These are phyloP conservation scores for Mycena rosella DNA, from an alignment of 768 basidiomycete species.

Conservation along the genomic window DNA sequence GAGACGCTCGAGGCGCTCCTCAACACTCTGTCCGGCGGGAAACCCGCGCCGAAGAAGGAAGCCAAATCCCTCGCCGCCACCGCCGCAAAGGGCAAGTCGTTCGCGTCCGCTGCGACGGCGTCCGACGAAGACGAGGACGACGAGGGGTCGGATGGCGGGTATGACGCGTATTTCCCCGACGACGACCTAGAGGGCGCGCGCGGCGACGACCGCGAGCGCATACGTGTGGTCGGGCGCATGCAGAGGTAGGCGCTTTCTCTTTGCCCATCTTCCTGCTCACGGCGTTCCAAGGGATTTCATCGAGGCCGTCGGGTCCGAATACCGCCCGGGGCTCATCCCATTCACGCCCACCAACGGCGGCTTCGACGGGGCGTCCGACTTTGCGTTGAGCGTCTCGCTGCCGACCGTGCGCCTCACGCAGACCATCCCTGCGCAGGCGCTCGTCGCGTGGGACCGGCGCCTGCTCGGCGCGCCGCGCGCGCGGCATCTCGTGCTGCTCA, in stretches of 20 bases:
- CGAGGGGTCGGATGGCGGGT: slow-evolving; percentile 50
- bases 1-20: slow-evolving; percentile 61
- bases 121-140: slow-evolving; percentile 52
- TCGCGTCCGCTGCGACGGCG: slow-evolving; percentile 31
- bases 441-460: slow-evolving; percentile 81
- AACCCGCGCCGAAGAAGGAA: neutral
- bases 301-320: slow-evolving; percentile 63
- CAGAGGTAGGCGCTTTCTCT: slow-evolving; percentile 11
- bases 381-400: slow-evolving; percentile 63
- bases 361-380: neutral
- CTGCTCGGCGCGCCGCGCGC: slow-evolving; percentile 62
- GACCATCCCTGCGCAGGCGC: slow-evolving; percentile 70
- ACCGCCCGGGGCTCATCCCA: slow-evolving; percentile 68
- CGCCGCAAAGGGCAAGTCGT: slow-evolving; percentile 36
- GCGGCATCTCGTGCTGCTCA: slow-evolving; percentile 74
- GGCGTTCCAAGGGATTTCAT: slow-evolving; percentile 59
- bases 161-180: slow-evolving; percentile 54
- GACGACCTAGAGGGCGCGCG: slow-evolving; percentile 35
- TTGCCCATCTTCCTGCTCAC: neutral
- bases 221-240: slow-evolving; percentile 41
- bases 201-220: slow-evolving; percentile 43
- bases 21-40: slow-evolving; percentile 43
- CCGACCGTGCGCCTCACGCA: slow-evolving; percentile 64
- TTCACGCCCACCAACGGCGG: slow-evolving; percentile 11
- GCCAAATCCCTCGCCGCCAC: slow-evolving; percentile 29